Base-by-base conservation (phyloP, 495 filamentous ascomycete genomes). In the Penicillium antarcticum region DNA sequence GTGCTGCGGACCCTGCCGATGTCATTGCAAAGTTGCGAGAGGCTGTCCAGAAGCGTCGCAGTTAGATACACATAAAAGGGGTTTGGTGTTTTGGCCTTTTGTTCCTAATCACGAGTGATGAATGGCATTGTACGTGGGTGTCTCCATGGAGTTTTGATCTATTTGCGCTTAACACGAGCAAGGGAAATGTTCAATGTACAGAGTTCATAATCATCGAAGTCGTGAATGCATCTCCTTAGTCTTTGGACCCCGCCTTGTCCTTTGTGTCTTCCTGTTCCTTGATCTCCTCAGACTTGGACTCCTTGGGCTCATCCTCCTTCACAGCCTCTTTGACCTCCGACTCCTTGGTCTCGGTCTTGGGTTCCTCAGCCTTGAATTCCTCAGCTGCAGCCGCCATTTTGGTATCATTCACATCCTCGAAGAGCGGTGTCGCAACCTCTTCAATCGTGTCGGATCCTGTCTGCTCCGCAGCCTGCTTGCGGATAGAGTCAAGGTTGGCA, bases 1-100 rank as follows among this genome's bases (percentile, higher is more conserved):
- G 92, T 11, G 95, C 95, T 12, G 75, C 87, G 63, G 87, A 95
- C 58, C 92, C 94, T 0, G 82, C 75, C 16, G 87, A 90, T 49
- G 91, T 97, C 13, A 96, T 98, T 65, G 68, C 71, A 14, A 77
- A 86, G 66, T 70, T 98, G 63, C 81, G 91, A 58, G 82, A 88
- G 23, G 79, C 89, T 0, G 91, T 98, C 0, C 82, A 97, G 42
- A 80, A 74, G 60, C 74, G 79, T 57, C 61, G 61, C 36, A 50
- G 36, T 55, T 10, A 3, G 38, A 8, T 24, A 29, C 17, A 40
- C 18, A 48, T 34, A 51, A 62, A 63, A 60, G 47, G 55, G 58
- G 62, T 52, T 63, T 39, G 26, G 61, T 51, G 56, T 62, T 52
- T 45, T 24, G 16, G 45, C 21, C 33, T 26, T 13, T 43, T 26